These are phyloP conservation scores for Nakazawaea populi DNA, from an alignment of 805 yeast genomes.

Conservation along the genomic window DNA sequence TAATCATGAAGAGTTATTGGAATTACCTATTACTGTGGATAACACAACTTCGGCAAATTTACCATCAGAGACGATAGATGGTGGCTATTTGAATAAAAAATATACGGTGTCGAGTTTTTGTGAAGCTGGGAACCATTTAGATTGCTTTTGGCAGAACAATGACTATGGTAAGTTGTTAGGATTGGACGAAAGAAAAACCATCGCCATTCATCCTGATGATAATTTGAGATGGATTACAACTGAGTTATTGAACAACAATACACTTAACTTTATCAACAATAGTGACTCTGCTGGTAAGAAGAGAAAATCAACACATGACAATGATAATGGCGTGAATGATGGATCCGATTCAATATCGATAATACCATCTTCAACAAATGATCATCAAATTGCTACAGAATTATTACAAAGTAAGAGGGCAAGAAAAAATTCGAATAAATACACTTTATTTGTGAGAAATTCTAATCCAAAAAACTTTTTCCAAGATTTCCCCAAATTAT, in stretches of 20 bases:
- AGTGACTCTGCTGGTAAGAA: neutral
- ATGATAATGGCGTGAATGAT: neutral
- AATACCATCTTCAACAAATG: neutral
- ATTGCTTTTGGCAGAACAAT: constrained; percentile 5
- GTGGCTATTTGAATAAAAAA: constrained; percentile 1
- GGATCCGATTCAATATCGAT: neutral
- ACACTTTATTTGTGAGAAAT: neutral
- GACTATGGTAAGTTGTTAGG: constrained; percentile 7
- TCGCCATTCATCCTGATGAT: constrained; percentile 1
- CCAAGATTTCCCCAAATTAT: constrained; percentile 7
- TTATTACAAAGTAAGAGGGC: constrained; percentile 1
- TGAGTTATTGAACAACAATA: constrained; percentile 6
- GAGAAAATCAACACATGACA: too few species aligned
- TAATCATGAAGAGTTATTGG: constrained; percentile 13
- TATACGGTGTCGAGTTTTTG: constrained; percentile 1
- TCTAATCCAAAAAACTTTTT: constrained; percentile 6
- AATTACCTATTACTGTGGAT: constrained; percentile 7
- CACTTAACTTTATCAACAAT: neutral
- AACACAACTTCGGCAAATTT: constrained; percentile 15
- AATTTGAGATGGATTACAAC: neutral
- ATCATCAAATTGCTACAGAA: neutral
- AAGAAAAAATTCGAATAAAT: neutral
- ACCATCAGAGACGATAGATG: constrained; percentile 1
- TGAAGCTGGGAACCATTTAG: neutral
- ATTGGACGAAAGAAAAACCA: neutral